A percentile compares a stretch with the other conserved stretches of the same genome.
Conservation (phyloP, 2,329 filamentous ascomycete species). For the Apiospora rasikravindrae region DNA sequence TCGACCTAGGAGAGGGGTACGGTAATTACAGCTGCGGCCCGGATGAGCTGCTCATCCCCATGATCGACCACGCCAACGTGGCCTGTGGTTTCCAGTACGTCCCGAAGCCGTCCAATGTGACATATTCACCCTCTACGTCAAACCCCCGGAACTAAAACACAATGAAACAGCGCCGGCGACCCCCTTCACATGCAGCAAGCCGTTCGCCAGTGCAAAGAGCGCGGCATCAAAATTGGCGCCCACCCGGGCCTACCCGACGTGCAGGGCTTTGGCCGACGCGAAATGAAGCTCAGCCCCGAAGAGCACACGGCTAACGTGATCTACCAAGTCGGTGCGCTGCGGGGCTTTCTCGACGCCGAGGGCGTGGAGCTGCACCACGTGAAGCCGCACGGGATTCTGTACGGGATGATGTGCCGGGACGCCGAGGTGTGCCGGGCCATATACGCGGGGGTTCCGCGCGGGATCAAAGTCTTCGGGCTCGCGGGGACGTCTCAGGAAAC, state of each 20-base stretch:
- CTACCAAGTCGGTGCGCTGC: conserved; percentile 21
- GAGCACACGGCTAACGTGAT: conserved; percentile 20
- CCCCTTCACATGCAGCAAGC: conserved; percentile 57
- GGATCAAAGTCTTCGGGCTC: conserved; percentile 34
- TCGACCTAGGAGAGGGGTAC: conserved; percentile 52
- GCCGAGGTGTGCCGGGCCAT: conserved; percentile 33
- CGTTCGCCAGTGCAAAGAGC: conserved; percentile 12
- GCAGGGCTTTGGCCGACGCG: conserved; percentile 19
- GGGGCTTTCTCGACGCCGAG: conserved; percentile 8
- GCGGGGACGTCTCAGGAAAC: conserved; percentile 35
- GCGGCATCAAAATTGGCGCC: conserved; percentile 19
- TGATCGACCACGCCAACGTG: conserved; percentile 66
- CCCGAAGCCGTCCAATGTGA: too few species aligned
- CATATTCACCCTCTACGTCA: not conserved
- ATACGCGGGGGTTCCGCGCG: conserved; percentile 32
- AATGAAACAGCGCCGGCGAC: conserved; percentile 44
- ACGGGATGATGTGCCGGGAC: conserved; percentile 37
- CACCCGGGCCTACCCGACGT: conserved; percentile 20
- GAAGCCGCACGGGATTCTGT: conserved; percentile 32
- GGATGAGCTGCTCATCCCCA: conserved; percentile 62
- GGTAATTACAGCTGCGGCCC: conserved; percentile 56
- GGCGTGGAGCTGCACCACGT: conserved; percentile 20
- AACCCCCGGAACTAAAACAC: not conserved
- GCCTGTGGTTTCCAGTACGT: conserved; percentile 60
- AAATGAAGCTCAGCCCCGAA: conserved; percentile 20